Evolutionary conservation across 139 green algal species (phyloP).

Genomic region (Tetraselmis striata): DNA sequence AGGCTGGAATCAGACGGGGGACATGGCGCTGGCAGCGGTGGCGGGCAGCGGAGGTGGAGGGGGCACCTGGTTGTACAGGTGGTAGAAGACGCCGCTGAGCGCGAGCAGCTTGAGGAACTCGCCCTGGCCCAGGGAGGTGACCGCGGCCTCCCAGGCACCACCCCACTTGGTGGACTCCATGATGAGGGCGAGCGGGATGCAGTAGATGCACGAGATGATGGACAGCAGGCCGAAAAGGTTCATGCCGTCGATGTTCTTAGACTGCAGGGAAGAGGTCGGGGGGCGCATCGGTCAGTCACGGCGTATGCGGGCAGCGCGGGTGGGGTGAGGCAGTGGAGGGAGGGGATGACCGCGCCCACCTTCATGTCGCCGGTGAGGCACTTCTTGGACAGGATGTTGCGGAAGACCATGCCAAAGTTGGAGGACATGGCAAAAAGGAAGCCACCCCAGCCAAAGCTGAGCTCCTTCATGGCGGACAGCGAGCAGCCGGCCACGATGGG

Average conservation of each 20-base stretch:
- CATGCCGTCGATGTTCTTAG: conserved; percentile 76
- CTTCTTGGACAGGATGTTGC: conserved; percentile 89
- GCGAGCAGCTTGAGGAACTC: conserved; percentile 55
- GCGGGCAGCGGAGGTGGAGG: neutral
- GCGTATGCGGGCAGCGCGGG: no score
- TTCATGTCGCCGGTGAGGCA: conserved; percentile 72
- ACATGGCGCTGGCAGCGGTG: neutral
- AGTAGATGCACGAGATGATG: conserved; percentile 72
- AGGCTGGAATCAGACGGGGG: no score
- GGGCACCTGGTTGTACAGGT: conserved; percentile 81
- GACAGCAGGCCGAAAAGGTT: conserved; percentile 89
- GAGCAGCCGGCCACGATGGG: conserved; percentile 81
- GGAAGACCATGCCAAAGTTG: conserved; percentile 88
- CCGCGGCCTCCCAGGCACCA: conserved; percentile 37
- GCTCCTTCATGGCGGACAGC: conserved; percentile 81
- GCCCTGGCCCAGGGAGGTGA: conserved; percentile 35
- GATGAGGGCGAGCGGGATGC: conserved; percentile 52
- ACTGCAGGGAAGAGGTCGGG: conserved; percentile 24
- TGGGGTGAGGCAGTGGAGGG: neutral
- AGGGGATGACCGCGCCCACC: conserved; percentile 18
- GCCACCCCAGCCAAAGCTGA: conserved; percentile 69
- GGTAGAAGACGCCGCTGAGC: conserved; percentile 73
- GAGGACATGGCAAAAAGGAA: conserved; percentile 87
- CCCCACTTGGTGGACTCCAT: conserved; percentile 56
- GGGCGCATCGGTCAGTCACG: no score